A percentile compares a stretch with the other conserved stretches of the same genome.
These are phyloP conservation scores for Flueggea neowawraea DNA, from an alignment of 441 rosid genomes.

Conservation along the genomic window DNA sequence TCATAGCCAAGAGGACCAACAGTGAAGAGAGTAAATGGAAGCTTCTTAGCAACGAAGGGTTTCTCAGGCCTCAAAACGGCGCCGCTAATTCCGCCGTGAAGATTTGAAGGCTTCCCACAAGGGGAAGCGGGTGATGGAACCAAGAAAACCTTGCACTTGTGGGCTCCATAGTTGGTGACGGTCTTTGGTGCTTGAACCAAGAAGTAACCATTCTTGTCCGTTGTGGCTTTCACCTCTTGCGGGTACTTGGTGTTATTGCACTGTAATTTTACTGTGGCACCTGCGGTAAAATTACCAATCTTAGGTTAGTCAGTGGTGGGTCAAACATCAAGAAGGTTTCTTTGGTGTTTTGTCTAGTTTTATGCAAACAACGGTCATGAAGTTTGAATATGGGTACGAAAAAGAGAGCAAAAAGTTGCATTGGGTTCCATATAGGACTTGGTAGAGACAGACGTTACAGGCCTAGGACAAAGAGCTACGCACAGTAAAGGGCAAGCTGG, in stretches of 20 bases:
- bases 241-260: conserved; percentile 59
- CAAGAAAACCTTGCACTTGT: conserved; percentile 50
- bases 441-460: no score
- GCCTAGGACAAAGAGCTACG: no score
- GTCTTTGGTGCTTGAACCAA: conserved; percentile 51
- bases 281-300: conserved; percentile 22
- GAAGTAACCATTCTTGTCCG: conserved; percentile 77
- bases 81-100: conserved; percentile 51
- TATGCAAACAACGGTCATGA: not conserved
- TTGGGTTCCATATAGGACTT: no score
- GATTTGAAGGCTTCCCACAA: conserved; percentile 39
- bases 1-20: conserved; percentile 72
- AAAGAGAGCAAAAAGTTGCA: no score
- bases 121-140: conserved; percentile 45
- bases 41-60: conserved; percentile 22
- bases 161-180: conserved; percentile 55
- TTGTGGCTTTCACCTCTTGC: conserved; percentile 23
- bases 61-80: conserved; percentile 37
- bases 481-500: no score
- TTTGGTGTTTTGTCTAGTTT: not conserved
- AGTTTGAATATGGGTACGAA: not conserved
- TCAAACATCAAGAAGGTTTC: not conserved
- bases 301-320: no score
- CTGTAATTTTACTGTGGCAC: conserved; percentile 49
- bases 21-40: conserved; percentile 34